Evolutionary conservation across 768 basidiomycete species (phyloP).

Genomic region (Mycena albidolilacea): DNA sequence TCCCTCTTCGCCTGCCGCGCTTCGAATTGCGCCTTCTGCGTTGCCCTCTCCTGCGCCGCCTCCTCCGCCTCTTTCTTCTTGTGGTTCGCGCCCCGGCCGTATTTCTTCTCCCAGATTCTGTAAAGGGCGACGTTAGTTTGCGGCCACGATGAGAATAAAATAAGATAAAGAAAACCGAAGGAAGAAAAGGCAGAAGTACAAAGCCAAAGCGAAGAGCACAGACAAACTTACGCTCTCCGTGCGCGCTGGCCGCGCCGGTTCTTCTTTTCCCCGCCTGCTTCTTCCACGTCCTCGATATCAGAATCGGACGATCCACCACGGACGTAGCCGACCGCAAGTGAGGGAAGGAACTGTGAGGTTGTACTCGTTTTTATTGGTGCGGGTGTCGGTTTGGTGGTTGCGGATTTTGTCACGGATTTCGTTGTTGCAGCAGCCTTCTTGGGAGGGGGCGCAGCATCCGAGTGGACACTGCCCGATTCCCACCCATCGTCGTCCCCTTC

Average conservation of each 20-base stretch:
- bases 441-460: slow-evolving; percentile 47
- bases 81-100: slow-evolving; percentile 92
- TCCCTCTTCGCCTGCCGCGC: slow-evolving; percentile 29
- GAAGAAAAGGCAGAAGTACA: neutral
- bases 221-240: slow-evolving; percentile 86
- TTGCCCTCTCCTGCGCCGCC: slow-evolving; percentile 41
- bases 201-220: slow-evolving; percentile 10
- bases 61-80: slow-evolving; percentile 72
- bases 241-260: slow-evolving; percentile 95
- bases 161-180: neutral
- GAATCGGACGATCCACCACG: slow-evolving; percentile 85
- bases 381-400: slow-evolving; percentile 34
- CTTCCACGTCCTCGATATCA: slow-evolving; percentile 78
- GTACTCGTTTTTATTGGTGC: slow-evolving; percentile 43
- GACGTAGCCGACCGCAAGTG: slow-evolving; percentile 88
- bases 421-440: slow-evolving; percentile 51
- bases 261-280: slow-evolving; percentile 69
- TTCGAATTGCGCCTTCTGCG: slow-evolving; percentile 27
- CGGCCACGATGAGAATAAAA: neutral
- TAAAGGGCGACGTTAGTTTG: slow-evolving; percentile 3
- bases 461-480: slow-evolving; percentile 67
- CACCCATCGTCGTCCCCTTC: slow-evolving; percentile 59
- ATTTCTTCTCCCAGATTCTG: slow-evolving; percentile 99
- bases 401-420: slow-evolving; percentile 41
- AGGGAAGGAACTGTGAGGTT: slow-evolving; percentile 84